phyloP scores from a whole-genome alignment of 306 rosid species.

The Vachellia pachyceras region DNA sequence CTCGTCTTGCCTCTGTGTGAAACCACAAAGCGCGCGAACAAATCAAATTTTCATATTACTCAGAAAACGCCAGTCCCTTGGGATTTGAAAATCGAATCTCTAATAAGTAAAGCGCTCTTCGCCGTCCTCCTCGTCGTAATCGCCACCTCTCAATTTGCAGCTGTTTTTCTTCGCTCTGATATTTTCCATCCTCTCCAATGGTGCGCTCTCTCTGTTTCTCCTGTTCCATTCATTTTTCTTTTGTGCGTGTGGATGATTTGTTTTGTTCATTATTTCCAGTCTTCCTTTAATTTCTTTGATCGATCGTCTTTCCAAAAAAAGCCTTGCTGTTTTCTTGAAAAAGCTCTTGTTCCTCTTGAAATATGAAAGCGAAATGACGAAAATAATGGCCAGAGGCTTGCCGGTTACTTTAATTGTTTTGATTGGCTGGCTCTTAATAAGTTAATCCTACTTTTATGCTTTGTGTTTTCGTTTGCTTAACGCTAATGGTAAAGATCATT shows the following conservation, averaged over 20 bases:
- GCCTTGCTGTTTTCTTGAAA: not conserved
- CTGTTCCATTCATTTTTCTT: not conserved
- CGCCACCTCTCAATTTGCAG: not conserved
- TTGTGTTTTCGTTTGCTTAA: not conserved
- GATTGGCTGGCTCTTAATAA: constrained; percentile 12
- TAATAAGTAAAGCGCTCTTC: not conserved
- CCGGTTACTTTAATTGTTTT: not conserved
- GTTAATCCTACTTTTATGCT: not conserved
- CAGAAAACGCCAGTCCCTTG: not conserved
- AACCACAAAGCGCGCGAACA: too few species aligned
- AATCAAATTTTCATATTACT: too few species aligned
- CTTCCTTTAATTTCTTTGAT: not conserved
- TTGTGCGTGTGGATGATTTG: not conserved
- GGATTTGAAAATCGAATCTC: not conserved
- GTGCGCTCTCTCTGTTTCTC: not conserved
- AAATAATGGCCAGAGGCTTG: constrained; percentile 2
- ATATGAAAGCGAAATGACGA: constrained; percentile 23
- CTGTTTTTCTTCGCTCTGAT: too few species aligned
- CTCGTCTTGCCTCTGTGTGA: too few species aligned
- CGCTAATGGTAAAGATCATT: not conserved
- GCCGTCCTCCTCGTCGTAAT: not conserved
- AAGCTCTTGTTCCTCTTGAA: not conserved
- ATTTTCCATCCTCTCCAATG: constrained; percentile 7
- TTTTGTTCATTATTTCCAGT: not conserved
- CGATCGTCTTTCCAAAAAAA: not conserved